Conservation (phyloP, 441 rosid species). For the Erodium trifolium region DNA sequence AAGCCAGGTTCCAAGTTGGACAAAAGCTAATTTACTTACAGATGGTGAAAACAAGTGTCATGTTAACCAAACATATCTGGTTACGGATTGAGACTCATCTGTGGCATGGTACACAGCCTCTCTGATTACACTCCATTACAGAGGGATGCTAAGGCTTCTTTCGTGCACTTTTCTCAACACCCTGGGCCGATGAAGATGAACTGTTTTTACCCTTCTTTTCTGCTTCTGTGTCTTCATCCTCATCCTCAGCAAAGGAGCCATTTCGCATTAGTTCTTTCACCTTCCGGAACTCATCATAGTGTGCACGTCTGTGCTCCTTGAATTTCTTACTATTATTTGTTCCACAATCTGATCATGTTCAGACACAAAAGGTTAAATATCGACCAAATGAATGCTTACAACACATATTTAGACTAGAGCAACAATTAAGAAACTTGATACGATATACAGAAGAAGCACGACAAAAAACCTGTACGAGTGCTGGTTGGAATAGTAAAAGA, state of each 20-base stretch:
- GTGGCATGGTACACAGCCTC: not conserved
- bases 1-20: too few relatives aligned
- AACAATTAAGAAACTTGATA: not conserved
- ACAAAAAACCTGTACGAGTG: not conserved
- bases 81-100: not conserved
- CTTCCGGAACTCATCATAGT: constrained; percentile 79
- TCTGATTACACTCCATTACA: constrained; percentile 23
- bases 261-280: constrained; percentile 67
- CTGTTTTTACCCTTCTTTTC: constrained; percentile 23
- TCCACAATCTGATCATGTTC: constrained; percentile 36
- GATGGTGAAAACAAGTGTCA: too few relatives aligned
- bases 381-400: not conserved
- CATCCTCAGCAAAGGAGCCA: constrained; percentile 58
- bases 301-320: constrained; percentile 72
- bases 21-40: too few relatives aligned
- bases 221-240: constrained; percentile 34
- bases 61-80: too few relatives aligned
- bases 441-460: not conserved
- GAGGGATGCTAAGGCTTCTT: constrained; percentile 26
- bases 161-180: constrained; percentile 29
- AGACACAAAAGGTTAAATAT: not conserved
- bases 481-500: too few relatives aligned
- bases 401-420: too few relatives aligned
- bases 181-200: constrained; percentile 34
- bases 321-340: constrained; percentile 40